A percentile compares a stretch with the other conserved stretches of the same genome.
Conservation (phyloP, 1,139 yeast genomes). For the Protomyces lactucae-debilis region DNA sequence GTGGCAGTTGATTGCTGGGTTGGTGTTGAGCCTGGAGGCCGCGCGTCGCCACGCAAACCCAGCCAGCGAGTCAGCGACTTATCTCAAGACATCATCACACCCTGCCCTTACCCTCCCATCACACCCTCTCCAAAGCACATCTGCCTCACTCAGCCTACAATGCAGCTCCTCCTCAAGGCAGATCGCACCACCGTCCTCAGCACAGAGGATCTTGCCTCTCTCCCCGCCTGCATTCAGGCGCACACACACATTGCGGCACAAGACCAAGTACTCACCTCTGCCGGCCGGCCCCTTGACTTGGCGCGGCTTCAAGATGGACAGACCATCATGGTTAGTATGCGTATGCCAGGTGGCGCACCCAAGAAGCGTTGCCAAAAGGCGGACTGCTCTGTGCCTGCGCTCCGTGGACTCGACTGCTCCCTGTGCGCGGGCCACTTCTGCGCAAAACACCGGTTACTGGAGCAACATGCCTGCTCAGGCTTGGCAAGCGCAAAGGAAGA, state of each 20-base stretch:
- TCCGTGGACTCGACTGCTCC: conserved; percentile 83
- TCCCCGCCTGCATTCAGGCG: conserved; percentile 1
- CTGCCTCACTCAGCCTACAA: background rate
- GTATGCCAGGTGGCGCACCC: conserved; percentile 19
- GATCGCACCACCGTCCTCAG: conserved; percentile 8
- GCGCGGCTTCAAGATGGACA: background rate
- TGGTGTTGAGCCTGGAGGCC: too few relatives aligned
- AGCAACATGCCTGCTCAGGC: conserved; percentile 76
- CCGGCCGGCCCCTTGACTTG: conserved; percentile 13
- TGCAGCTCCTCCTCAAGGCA: conserved; percentile 19
- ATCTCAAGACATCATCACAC: background rate
- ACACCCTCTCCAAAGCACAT: background rate
- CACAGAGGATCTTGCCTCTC: background rate
- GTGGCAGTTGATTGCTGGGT: too few relatives aligned
- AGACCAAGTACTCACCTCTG: conserved; percentile 4
- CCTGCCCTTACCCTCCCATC: background rate
- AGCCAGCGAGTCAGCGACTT: too few relatives aligned
- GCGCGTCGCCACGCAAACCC: too few relatives aligned
- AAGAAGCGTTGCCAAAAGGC: conserved; percentile 44
- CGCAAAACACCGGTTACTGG: conserved; percentile 79
- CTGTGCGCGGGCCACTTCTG: conserved; percentile 84
- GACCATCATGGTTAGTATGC: conserved; percentile 7
- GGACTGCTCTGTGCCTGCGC: conserved; percentile 60
- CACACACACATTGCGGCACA: conserved; percentile 8
- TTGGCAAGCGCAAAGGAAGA: conserved; percentile 74